Percentiles rank a stretch among this genome's conserved stretches.
Evolutionary conservation across 805 yeast genomes (phyloP).

Genomic region (Suhomyces canberraensis): DNA sequence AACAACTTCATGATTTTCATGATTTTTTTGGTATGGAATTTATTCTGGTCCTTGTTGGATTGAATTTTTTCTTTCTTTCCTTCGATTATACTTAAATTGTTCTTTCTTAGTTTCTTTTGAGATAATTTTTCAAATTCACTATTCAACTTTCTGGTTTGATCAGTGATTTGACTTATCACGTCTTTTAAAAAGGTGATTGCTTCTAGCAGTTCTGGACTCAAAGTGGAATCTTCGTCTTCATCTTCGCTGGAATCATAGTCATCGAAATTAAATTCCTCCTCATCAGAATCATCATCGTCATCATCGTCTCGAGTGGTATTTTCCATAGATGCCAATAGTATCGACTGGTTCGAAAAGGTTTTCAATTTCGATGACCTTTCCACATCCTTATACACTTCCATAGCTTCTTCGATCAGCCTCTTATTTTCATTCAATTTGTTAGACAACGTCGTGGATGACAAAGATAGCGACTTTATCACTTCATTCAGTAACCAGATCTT

Average conservation of each 20-base stretch:
- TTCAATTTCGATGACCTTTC: constrained; percentile 43
- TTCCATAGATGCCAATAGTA: constrained; percentile 41
- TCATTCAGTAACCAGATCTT: constrained; percentile 42
- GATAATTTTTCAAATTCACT: constrained; percentile 39
- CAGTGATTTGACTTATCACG: constrained; percentile 27
- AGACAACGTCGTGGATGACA: constrained; percentile 10
- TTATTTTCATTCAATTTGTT: constrained; percentile 35
- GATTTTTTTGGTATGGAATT: constrained; percentile 37
- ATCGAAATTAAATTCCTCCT: constrained; percentile 11
- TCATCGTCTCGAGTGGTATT: constrained; percentile 22
- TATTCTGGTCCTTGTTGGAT: constrained; percentile 25
- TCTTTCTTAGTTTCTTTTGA: constrained; percentile 38
- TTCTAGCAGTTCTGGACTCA: constrained; percentile 34
- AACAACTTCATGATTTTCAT: constrained; percentile 29
- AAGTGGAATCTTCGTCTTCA: constrained; percentile 14
- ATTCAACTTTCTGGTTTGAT: constrained; percentile 36
- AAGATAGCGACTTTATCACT: constrained; percentile 12
- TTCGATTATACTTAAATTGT: constrained; percentile 32
- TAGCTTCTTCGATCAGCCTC: constrained; percentile 41
- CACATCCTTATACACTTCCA: constrained; percentile 45
- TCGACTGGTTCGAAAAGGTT: constrained; percentile 43
- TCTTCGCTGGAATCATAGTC: constrained; percentile 11
- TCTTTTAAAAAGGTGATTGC: constrained; percentile 32
- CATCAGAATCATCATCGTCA: constrained; percentile 28
- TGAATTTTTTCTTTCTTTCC: constrained; percentile 42